These are phyloP conservation scores for Heritiera fomes DNA, from an alignment of 345 rosid species.

Conservation along the genomic window DNA sequence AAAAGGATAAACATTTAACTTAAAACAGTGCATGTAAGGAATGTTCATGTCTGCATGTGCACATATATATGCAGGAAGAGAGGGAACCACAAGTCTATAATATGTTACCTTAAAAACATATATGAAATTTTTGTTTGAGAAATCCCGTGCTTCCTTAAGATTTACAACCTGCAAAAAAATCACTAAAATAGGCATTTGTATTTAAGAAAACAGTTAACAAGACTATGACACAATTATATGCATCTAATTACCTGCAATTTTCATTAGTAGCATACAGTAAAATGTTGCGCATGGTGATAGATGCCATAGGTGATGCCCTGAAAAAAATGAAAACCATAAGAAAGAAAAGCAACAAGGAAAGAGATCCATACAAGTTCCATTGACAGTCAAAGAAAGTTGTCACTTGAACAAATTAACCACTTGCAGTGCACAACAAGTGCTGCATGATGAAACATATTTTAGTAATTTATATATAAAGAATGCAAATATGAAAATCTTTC, in stretches of 20 bases:
- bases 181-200: slow-evolving; percentile 3
- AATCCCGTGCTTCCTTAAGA: slow-evolving; percentile 97
- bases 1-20: slow-evolving; percentile 6
- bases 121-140: slow-evolving; percentile 68
- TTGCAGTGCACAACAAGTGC: background rate
- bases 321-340: slow-evolving; percentile 16
- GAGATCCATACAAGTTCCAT: background rate
- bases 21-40: background rate
- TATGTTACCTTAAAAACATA: slow-evolving; percentile 84
- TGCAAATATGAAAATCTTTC: no score
- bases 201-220: background rate
- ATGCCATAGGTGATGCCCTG: slow-evolving; percentile 97
- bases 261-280: slow-evolving; percentile 83
- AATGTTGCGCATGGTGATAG: slow-evolving; percentile 86
- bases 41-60: background rate
- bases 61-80: background rate
- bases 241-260: slow-evolving; percentile 71
- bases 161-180: slow-evolving; percentile 67
- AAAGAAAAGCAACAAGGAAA: background rate
- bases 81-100: slow-evolving; percentile 7
- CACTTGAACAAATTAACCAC: background rate
- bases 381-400: background rate
- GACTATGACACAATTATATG: background rate
- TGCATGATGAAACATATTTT: background rate
- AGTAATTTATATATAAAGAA: background rate